phyloP scores from a whole-genome alignment of 164 flowering plant genomes.

The Chimonanthus praecox region DNA sequence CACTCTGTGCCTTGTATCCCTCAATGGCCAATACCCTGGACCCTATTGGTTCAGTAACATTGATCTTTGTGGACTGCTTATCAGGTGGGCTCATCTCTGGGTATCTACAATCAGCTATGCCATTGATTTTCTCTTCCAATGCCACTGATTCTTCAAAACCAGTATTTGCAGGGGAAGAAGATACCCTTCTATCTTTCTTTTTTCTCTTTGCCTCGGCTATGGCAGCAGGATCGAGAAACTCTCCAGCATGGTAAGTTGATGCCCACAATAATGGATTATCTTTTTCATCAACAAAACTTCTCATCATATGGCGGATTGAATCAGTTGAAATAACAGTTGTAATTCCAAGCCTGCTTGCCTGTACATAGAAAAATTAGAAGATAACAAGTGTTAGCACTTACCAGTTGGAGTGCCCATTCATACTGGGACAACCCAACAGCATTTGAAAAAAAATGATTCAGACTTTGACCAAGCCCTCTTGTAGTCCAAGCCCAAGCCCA shows the following conservation, averaged over 20 bases:
- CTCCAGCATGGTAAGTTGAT: conserved; percentile 88
- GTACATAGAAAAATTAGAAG: conserved; percentile 6
- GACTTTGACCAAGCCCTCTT: too few relatives aligned
- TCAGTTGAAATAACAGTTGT: conserved; percentile 80
- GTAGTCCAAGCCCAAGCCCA: too few relatives aligned
- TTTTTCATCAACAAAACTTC: conserved; percentile 71
- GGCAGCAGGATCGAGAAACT: conserved; percentile 62
- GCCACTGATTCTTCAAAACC: conserved; percentile 5
- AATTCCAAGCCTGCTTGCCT: conserved; percentile 80
- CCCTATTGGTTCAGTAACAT: conserved; percentile 25
- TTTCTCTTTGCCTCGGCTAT: conserved; percentile 74
- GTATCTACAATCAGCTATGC: conserved; percentile 14
- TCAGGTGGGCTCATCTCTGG: background rate
- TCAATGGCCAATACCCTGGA: conserved; percentile 67
- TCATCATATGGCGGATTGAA: conserved; percentile 89
- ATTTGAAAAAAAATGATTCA: too few relatives aligned
- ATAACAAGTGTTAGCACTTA: background rate
- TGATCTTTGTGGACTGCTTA: background rate
- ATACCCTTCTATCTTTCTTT: conserved; percentile 46
- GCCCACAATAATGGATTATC: conserved; percentile 78
- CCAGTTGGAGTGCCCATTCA: too few relatives aligned
- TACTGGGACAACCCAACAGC: too few relatives aligned
- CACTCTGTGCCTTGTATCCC: conserved; percentile 86
- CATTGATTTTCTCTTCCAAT: conserved; percentile 11
- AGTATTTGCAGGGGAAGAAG: conserved; percentile 19